These are phyloP conservation scores for Cytospora piceicola DNA, from an alignment of 2,329 filamentous ascomycete species.

Conservation along the genomic window DNA sequence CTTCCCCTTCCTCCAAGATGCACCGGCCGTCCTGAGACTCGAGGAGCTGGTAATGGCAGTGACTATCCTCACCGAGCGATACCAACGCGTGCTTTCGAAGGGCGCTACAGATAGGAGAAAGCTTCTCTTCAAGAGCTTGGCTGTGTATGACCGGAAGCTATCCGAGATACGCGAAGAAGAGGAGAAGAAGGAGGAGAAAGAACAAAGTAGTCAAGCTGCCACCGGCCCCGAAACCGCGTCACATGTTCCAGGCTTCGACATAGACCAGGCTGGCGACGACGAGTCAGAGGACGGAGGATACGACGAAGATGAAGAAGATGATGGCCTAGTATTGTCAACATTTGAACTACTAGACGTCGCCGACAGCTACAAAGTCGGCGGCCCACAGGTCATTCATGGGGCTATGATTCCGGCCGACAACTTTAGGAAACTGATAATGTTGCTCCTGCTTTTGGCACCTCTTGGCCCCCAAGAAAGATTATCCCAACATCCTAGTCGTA, in stretches of 20 bases:
- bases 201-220: slow-evolving; percentile 21
- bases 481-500: slow-evolving; percentile 61
- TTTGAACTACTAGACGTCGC: slow-evolving; percentile 69
- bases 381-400: slow-evolving; percentile 56
- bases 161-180: slow-evolving; percentile 40
- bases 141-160: slow-evolving; percentile 68
- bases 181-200: slow-evolving; percentile 32
- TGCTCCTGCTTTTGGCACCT: slow-evolving; percentile 69
- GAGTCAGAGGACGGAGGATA: slow-evolving; percentile 42
- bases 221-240: slow-evolving; percentile 24
- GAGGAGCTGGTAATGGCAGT: slow-evolving; percentile 74
- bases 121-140: slow-evolving; percentile 71
- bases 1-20: slow-evolving; percentile 73
- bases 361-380: slow-evolving; percentile 61
- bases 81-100: slow-evolving; percentile 63
- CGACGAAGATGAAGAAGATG: slow-evolving; percentile 53
- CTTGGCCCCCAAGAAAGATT: slow-evolving; percentile 67
- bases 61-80: slow-evolving; percentile 72
- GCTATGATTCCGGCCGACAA: slow-evolving; percentile 76
- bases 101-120: slow-evolving; percentile 62
- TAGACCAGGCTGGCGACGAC: slow-evolving; percentile 50
- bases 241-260: slow-evolving; percentile 47
- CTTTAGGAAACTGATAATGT: slow-evolving; percentile 70
- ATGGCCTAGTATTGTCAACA: slow-evolving; percentile 69
- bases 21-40: slow-evolving; percentile 70